A percentile compares a stretch with the other conserved stretches of the same genome.
These are phyloP conservation scores for Geotrichum klebahnii DNA, from an alignment of 1,139 yeast species.

Conservation along the genomic window DNA sequence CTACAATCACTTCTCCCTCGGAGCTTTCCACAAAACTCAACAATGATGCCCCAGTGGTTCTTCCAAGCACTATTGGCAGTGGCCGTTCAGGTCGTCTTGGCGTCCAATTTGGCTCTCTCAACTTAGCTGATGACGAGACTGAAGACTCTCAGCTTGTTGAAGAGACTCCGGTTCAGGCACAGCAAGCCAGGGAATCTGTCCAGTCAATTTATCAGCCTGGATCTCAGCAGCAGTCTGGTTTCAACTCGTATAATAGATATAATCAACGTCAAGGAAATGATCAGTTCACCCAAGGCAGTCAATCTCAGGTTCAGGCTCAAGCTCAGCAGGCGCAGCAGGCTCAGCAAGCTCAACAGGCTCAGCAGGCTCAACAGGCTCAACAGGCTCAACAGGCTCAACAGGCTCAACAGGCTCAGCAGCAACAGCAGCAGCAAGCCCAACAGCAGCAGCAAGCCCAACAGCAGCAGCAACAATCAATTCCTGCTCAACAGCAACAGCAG, in stretches of 20 bases:
- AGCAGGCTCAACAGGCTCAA: slow-evolving; percentile 24
- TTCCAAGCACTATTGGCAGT: slow-evolving; percentile 50
- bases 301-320: background rate
- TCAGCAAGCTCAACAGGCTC: slow-evolving; percentile 26
- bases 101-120: slow-evolving; percentile 65
- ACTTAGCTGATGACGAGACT: slow-evolving; percentile 40
- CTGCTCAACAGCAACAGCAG: slow-evolving; percentile 15
- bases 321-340: slow-evolving; percentile 23
- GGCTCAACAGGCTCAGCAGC: slow-evolving; percentile 22
- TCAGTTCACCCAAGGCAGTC: slow-evolving; percentile 21
- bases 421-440: slow-evolving; percentile 24
- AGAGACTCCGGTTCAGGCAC: slow-evolving; percentile 32
- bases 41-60: slow-evolving; percentile 58
- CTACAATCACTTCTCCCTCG: slow-evolving; percentile 24
- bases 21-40: slow-evolving; percentile 35
- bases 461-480: slow-evolving; percentile 17
- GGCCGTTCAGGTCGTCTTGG: slow-evolving; percentile 56
- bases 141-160: slow-evolving; percentile 24
- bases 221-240: slow-evolving; percentile 25
- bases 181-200: slow-evolving; percentile 15
- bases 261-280: slow-evolving; percentile 10
- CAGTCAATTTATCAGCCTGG: slow-evolving; percentile 21
- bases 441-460: slow-evolving; percentile 22
- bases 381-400: slow-evolving; percentile 21
- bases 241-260: slow-evolving; percentile 24